These are phyloP conservation scores for Naganishia kalamii DNA, from an alignment of 768 basidiomycete species.

Conservation along the genomic window DNA sequence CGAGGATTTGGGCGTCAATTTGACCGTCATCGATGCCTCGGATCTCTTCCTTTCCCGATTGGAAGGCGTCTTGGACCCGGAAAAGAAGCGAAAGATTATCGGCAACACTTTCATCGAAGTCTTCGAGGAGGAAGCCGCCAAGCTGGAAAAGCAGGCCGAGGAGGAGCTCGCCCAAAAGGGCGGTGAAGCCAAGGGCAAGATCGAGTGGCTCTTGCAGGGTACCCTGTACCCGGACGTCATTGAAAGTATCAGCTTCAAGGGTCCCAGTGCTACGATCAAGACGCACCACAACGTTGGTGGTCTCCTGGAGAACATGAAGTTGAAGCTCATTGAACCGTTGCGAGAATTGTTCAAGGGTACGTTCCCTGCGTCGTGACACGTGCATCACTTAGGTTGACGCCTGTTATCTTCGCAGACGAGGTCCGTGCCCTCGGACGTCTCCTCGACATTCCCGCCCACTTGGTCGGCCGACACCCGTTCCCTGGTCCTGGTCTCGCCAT, in stretches of 20 bases:
- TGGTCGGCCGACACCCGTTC: conserved; percentile 96
- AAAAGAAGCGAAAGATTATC: conserved; percentile 94
- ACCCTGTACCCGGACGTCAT: conserved; percentile 99
- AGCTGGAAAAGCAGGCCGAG: conserved; percentile 75
- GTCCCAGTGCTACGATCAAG: conserved; percentile 97
- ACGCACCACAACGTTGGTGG: conserved; percentile 99
- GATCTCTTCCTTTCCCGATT: conserved; percentile 82
- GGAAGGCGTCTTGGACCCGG: conserved; percentile 89
- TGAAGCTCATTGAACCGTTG: conserved; percentile 95
- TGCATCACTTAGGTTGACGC: background rate
- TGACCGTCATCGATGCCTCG: conserved; percentile 92
- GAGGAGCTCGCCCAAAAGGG: conserved; percentile 60
- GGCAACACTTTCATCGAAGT: conserved; percentile 98
- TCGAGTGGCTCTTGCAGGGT: conserved; percentile 95
- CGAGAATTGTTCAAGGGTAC: conserved; percentile 96
- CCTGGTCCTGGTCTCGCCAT: conserved; percentile 97
- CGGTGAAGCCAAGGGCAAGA: conserved; percentile 71
- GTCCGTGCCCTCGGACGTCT: conserved; percentile 87
- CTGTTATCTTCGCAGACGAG: conserved; percentile 60
- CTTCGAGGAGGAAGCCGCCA: conserved; percentile 87
- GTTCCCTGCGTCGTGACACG: conserved; percentile 26
- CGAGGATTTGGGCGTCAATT: conserved; percentile 86
- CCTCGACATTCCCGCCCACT: conserved; percentile 79
- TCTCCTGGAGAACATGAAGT: conserved; percentile 90
- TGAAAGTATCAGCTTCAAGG: conserved; percentile 98